These are phyloP conservation scores for Zangia roseola DNA, from an alignment of 768 basidiomycete genomes.

Conservation along the genomic window DNA sequence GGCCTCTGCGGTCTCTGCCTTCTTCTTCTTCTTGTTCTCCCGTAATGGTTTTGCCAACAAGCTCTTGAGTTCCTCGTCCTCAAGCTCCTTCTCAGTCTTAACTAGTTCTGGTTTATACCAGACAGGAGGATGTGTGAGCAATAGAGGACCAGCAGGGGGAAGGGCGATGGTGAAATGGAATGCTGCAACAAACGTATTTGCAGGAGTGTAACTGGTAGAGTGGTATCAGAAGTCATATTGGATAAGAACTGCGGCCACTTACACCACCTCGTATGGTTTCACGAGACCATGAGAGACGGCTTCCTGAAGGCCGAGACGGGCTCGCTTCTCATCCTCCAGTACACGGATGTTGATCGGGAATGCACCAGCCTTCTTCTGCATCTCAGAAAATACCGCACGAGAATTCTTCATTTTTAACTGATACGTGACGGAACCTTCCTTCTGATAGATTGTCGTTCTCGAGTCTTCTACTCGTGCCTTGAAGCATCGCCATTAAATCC, in stretches of 20 bases:
- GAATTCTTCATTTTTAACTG: conserved; percentile 98
- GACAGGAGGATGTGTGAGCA: conserved; percentile 83
- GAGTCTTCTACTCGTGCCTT: conserved; percentile 90
- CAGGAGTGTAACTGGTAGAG: conserved; percentile 66
- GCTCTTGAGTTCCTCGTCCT: conserved; percentile 83
- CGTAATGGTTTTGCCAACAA: conserved; percentile 77
- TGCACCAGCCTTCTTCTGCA: conserved; percentile 95
- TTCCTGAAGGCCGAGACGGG: conserved; percentile 93
- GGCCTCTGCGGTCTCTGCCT: conserved; percentile 50
- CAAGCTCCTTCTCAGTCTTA: conserved; percentile 84
- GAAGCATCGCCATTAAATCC: background rate
- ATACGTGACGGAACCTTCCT: conserved; percentile 83
- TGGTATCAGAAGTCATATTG: background rate
- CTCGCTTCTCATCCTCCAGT: conserved; percentile 94
- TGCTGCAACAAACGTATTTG: conserved; percentile 84
- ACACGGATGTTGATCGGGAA: conserved; percentile 97
- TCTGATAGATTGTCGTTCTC: conserved; percentile 90
- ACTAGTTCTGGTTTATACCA: conserved; percentile 95
- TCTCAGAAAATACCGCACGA: conserved; percentile 93
- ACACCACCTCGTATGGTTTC: conserved; percentile 95
- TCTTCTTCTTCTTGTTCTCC: conserved; percentile 93
- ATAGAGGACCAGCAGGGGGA: conserved; percentile 80
- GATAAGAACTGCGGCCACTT: conserved; percentile 32
- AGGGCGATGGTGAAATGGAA: conserved; percentile 98
- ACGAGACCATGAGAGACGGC: conserved; percentile 93